phyloP scores from a whole-genome alignment of 495 filamentous ascomycete genomes.

The Penicillium dipodomyicola region DNA sequence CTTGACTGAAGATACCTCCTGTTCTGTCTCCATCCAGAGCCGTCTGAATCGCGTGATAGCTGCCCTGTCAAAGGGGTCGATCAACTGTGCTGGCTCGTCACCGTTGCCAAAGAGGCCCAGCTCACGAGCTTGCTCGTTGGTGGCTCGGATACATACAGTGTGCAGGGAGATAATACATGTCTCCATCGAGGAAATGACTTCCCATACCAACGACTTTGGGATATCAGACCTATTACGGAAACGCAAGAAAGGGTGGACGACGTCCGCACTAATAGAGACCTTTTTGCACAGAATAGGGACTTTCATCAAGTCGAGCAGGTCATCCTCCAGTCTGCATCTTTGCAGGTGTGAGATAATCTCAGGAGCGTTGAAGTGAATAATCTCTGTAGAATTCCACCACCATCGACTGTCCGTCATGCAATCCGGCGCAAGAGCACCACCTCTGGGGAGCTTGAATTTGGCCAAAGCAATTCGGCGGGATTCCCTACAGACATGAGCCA shows the following conservation, averaged over 20 bases:
- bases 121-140: not conserved
- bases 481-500: constrained; percentile 2
- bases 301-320: not conserved
- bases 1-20: not conserved
- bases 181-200: not conserved
- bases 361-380: constrained; percentile 2
- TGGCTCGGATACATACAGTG: not conserved
- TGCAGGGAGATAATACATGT: not conserved
- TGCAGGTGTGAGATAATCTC: not conserved
- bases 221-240: not conserved
- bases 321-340: not conserved
- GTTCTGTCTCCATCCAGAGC: not conserved
- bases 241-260: constrained; percentile 5
- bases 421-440: not conserved
- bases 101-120: constrained; percentile 3
- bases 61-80: not conserved
- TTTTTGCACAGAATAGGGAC: not conserved
- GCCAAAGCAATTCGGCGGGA: constrained; percentile 1
- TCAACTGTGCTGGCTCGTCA: not conserved
- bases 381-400: not conserved
- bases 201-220: not conserved
- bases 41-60: not conserved
- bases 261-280: constrained; percentile 1
- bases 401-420: not conserved
- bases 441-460: not conserved